phyloP scores from a whole-genome alignment of 2,329 filamentous ascomycete species.

The Arthrobotrys iridis region DNA sequence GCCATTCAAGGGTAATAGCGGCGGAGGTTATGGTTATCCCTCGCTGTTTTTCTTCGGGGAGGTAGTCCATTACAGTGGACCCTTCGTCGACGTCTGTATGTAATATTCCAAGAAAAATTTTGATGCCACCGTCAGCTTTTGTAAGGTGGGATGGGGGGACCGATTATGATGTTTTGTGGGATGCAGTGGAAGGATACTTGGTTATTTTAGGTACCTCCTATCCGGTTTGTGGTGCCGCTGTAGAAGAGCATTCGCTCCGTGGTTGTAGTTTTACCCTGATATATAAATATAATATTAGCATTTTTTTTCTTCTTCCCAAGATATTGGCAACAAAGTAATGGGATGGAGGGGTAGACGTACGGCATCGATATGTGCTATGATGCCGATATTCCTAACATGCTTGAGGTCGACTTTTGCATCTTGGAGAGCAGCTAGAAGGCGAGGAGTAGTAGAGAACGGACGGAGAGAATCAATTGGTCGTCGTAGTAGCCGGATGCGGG shows the following conservation, averaged over 20 bases:
- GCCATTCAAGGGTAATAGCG: conserved; percentile 97
- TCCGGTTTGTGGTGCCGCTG: conserved; percentile 79
- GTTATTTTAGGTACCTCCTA: conserved; percentile 48
- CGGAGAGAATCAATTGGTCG: conserved; percentile 28
- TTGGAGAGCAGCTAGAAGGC: conserved; percentile 24
- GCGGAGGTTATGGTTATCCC: conserved; percentile 99
- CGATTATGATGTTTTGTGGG: neutral
- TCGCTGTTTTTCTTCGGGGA: conserved; percentile 98
- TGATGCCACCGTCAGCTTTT: neutral
- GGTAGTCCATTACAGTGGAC: conserved; percentile 99
- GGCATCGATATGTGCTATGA: conserved; percentile 98
- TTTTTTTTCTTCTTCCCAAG: conserved; percentile 67
- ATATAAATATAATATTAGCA: conserved; percentile 63
- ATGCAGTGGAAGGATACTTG: conserved; percentile 36
- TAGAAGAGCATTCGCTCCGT: conserved; percentile 98
- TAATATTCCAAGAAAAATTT: conserved; percentile 62
- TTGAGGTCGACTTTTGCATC: conserved; percentile 50
- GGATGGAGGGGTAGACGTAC: conserved; percentile 63
- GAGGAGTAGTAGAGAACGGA: conserved; percentile 32
- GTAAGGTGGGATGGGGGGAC: conserved; percentile 61
- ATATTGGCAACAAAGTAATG: conserved; percentile 64
- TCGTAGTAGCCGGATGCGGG: conserved; percentile 31
- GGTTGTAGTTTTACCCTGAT: conserved; percentile 92
- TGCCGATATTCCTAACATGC: conserved; percentile 90
- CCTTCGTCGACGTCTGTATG: conserved; percentile 93